Evolutionary conservation across 164 flowering plant species (phyloP).

Genomic region (Brasenia schreberi): DNA sequence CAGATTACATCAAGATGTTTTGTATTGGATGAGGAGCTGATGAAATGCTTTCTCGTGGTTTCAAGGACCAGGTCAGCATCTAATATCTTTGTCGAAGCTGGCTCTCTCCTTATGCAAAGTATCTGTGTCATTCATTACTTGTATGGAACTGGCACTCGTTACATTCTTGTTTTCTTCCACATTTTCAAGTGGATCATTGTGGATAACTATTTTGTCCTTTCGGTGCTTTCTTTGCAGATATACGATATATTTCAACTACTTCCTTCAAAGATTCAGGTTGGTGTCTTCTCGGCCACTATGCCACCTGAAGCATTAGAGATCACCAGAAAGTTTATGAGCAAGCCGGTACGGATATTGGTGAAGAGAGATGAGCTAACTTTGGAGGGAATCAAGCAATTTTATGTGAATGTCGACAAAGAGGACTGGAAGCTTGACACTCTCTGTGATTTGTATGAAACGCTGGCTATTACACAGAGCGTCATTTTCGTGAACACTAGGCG

Average conservation of each 20-base stretch:
- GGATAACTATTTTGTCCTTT: background rate
- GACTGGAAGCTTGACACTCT: slow-evolving; percentile 83
- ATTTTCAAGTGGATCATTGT: background rate
- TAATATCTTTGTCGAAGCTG: too few species aligned
- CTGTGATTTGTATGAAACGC: slow-evolving; percentile 74
- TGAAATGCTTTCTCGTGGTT: slow-evolving; percentile 88
- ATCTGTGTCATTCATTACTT: background rate
- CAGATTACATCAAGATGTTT: slow-evolving; percentile 72
- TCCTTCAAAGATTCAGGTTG: slow-evolving; percentile 68
- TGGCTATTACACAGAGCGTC: slow-evolving; percentile 86
- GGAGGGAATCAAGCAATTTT: slow-evolving; percentile 86
- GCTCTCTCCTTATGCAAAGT: too few species aligned
- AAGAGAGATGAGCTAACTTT: slow-evolving; percentile 85
- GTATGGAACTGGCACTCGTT: background rate
- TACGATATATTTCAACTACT: slow-evolving; percentile 78
- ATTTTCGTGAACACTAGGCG: slow-evolving; percentile 85
- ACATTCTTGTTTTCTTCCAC: background rate
- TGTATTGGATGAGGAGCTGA: slow-evolving; percentile 85
- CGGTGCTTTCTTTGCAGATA: slow-evolving; percentile 27
- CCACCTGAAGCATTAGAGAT: slow-evolving; percentile 86
- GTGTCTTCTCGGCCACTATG: slow-evolving; percentile 86
- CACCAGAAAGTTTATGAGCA: slow-evolving; percentile 80
- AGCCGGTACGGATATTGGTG: slow-evolving; percentile 72
- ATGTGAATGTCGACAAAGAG: slow-evolving; percentile 75
- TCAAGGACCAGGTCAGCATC: slow-evolving; percentile 64